phyloP scores from a whole-genome alignment of 345 rosid genomes.

The Brassica incana region DNA sequence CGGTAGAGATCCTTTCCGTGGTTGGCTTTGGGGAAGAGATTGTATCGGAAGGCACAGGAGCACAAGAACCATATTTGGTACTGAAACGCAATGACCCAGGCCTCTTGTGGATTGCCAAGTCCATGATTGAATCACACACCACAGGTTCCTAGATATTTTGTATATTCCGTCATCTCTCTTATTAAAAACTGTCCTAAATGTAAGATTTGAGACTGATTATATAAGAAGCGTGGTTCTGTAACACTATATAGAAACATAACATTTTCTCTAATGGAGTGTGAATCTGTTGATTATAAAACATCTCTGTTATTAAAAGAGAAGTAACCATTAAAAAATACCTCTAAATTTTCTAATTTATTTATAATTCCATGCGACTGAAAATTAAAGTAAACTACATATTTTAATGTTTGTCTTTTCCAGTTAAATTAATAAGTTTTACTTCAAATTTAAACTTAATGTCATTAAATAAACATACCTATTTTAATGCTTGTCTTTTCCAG shows the following conservation, averaged over 20 bases:
- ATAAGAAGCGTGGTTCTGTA: neutral
- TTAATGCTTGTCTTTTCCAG: no score
- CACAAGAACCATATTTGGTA: conserved; percentile 61
- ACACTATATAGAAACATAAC: conserved; percentile 7
- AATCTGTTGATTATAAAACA: conserved; percentile 2
- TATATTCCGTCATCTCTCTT: neutral
- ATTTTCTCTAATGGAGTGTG: neutral
- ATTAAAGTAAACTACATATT: no score
- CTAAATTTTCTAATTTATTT: no score
- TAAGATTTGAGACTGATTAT: conserved; percentile 3
- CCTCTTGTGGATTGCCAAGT: conserved; percentile 88
- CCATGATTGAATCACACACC: conserved; percentile 61
- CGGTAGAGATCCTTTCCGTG: conserved; percentile 69
- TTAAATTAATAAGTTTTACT: no score
- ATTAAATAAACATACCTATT: no score
- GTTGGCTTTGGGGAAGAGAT: conserved; percentile 78
- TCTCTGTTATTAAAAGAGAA: no score
- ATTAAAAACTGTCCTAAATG: conserved; percentile 8
- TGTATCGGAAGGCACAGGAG: conserved; percentile 51
- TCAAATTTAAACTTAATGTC: no score
- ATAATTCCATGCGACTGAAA: no score
- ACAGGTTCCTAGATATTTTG: conserved; percentile 39
- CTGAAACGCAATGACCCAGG: conserved; percentile 90
- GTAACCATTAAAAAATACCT: no score
- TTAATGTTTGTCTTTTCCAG: no score